These are phyloP conservation scores for Neostapfia colusana DNA, from an alignment of 176 grass and related monocot species.

Conservation along the genomic window DNA sequence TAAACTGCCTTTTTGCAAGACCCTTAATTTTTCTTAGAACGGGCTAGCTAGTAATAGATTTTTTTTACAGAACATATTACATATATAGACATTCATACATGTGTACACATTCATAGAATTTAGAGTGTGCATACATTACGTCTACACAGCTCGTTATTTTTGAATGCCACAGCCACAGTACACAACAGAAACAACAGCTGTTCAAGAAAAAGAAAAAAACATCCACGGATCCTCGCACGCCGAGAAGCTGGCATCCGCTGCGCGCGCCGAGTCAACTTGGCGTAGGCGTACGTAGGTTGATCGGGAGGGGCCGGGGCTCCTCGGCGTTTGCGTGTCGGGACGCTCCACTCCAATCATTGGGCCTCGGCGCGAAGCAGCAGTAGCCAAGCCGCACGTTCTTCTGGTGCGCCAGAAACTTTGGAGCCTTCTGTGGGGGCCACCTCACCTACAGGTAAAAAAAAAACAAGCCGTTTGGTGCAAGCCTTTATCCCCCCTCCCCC, in stretches of 20 bases:
- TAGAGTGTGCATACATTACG: too few relatives aligned
- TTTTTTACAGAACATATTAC: too few relatives aligned
- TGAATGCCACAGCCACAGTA: background rate
- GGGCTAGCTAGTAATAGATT: too few relatives aligned
- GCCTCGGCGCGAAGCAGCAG: background rate
- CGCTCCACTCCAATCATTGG: slow-evolving; percentile 38
- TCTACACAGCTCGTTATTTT: too few relatives aligned
- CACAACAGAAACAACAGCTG: background rate
- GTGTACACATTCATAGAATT: too few relatives aligned
- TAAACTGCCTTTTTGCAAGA: too few relatives aligned
- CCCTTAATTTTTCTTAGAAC: too few relatives aligned
- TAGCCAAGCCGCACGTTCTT: background rate
- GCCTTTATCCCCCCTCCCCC: too few relatives aligned
- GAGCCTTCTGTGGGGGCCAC: background rate
- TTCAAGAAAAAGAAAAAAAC: background rate
- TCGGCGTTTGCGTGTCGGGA: background rate
- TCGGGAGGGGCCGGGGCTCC: background rate
- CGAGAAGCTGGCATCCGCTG: background rate
- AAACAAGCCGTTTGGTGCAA: too few relatives aligned
- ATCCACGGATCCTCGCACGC: too few relatives aligned
- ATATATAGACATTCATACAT: too few relatives aligned
- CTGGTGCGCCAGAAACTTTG: slow-evolving; percentile 2
- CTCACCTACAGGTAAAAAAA: background rate
- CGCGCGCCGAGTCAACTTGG: too few relatives aligned
- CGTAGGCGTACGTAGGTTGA: slow-evolving; percentile 8